These are phyloP conservation scores for Microbotryum lychnidis-dioicae DNA, from an alignment of 1,284 basidiomycete genomes.

Conservation along the genomic window DNA sequence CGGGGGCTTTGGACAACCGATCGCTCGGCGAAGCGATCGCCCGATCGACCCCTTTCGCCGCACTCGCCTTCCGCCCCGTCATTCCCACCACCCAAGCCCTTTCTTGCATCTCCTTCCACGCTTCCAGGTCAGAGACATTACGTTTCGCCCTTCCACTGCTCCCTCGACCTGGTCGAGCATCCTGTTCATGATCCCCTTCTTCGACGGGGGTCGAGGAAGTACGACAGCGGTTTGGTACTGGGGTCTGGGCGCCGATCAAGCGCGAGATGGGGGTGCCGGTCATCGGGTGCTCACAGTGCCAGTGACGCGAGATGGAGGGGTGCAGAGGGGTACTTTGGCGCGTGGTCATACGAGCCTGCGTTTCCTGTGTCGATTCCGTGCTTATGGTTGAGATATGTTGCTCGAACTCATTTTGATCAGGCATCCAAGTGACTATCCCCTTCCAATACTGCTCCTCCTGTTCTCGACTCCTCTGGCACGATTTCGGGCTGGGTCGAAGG, in stretches of 20 bases:
- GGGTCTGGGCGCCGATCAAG: constrained; percentile 2
- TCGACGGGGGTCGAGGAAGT: not conserved
- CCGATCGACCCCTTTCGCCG: not conserved
- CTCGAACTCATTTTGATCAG: constrained; percentile 15
- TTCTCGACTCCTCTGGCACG: not conserved
- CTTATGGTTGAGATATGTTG: not conserved
- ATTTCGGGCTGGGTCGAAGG: constrained; percentile 17
- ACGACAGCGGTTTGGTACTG: constrained; percentile 8
- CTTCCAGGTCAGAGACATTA: constrained; percentile 18
- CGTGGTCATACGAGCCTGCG: too few species aligned
- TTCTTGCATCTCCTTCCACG: constrained; percentile 32
- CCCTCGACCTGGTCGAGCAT: not conserved
- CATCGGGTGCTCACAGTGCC: constrained; percentile 6
- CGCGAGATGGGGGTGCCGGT: not conserved
- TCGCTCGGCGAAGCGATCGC: not conserved
- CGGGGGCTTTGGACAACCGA: not conserved
- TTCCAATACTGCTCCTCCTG: constrained; percentile 22
- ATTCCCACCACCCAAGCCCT: constrained; percentile 24
- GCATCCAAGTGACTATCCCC: constrained; percentile 23
- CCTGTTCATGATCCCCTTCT: not conserved
- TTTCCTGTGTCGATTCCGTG: not conserved
- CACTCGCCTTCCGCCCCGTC: constrained; percentile 13
- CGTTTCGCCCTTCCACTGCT: constrained; percentile 6
- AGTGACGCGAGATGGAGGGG: not conserved
- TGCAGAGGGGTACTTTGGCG: not conserved